These are phyloP conservation scores for Penicillium verhagenii DNA, from an alignment of 495 filamentous ascomycete species.

Conservation along the genomic window DNA sequence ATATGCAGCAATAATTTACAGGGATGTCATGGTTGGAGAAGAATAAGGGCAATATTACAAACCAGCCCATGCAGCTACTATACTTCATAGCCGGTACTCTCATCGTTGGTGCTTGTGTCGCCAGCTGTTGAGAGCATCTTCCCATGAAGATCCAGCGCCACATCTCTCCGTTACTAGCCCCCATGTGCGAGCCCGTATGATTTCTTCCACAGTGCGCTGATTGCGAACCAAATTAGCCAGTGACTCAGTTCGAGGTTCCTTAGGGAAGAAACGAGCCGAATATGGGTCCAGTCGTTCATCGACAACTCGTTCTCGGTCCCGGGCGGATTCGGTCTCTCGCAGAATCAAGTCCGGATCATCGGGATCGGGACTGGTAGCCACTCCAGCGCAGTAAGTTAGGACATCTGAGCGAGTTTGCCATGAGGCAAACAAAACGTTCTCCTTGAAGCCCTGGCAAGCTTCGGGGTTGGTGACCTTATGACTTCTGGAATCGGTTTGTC, in stretches of 20 bases:
- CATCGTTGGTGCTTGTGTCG: slow-evolving; percentile 40
- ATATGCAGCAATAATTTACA: slow-evolving; percentile 2
- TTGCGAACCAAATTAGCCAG: slow-evolving; percentile 76
- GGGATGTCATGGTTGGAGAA: background rate
- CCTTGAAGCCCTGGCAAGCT: slow-evolving; percentile 70
- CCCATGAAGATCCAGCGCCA: slow-evolving; percentile 53
- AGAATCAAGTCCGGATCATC: slow-evolving; percentile 78
- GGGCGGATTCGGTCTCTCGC: slow-evolving; percentile 66
- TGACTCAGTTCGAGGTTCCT: slow-evolving; percentile 79
- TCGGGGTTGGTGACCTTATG: slow-evolving; percentile 52
- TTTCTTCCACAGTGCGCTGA: slow-evolving; percentile 83
- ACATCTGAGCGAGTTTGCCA: slow-evolving; percentile 88
- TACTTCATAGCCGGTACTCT: slow-evolving; percentile 1
- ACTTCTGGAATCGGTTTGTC: slow-evolving; percentile 45
- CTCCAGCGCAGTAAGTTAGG: slow-evolving; percentile 82
- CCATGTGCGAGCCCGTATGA: slow-evolving; percentile 84
- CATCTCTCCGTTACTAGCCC: slow-evolving; percentile 77
- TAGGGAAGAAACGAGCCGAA: slow-evolving; percentile 77
- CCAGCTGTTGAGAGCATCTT: slow-evolving; percentile 64
- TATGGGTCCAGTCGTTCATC: slow-evolving; percentile 94
- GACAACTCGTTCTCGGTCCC: slow-evolving; percentile 71
- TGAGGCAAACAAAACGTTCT: slow-evolving; percentile 78
- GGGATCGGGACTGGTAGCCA: slow-evolving; percentile 84
- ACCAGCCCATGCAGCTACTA: slow-evolving; percentile 7
- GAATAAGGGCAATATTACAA: background rate